Percentiles rank a stretch among this genome's conserved stretches.
phyloP scores from a whole-genome alignment of 2,329 filamentous ascomycete species.

The Achaetomium macrosporum region DNA sequence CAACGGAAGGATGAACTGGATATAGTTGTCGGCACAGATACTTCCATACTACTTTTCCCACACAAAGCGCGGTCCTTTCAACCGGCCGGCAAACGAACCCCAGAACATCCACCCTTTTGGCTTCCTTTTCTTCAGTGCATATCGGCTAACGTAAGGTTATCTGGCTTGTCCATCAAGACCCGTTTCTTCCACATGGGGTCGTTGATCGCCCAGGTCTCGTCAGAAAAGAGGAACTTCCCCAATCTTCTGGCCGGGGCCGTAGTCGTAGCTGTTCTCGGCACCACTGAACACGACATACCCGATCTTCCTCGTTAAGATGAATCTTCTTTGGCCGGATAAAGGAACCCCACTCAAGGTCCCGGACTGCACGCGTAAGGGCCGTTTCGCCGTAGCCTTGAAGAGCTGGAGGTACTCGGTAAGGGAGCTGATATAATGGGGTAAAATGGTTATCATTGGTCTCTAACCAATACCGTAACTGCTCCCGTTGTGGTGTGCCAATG shows the following conservation, averaged over 20 bases:
- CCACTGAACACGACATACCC: neutral
- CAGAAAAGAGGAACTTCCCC: slow-evolving; percentile 1
- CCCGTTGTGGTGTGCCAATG: neutral
- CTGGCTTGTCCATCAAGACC: neutral
- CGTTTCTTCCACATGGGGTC: slow-evolving; percentile 7
- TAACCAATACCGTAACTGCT: neutral
- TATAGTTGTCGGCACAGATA: slow-evolving; percentile 1
- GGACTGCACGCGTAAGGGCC: neutral
- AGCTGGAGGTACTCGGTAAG: neutral
- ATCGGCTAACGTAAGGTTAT: neutral
- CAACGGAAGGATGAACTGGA: neutral
- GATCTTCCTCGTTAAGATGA: neutral
- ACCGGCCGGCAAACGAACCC: neutral
- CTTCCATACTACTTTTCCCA: slow-evolving; percentile 10
- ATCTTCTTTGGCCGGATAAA: neutral
- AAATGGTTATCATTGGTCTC: neutral
- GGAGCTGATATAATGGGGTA: neutral
- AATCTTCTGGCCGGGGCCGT: slow-evolving; percentile 2
- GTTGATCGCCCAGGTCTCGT: slow-evolving; percentile 6
- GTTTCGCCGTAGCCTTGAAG: neutral
- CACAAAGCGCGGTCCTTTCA: neutral
- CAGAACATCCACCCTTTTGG: slow-evolving; percentile 8
- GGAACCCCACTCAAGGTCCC: neutral
- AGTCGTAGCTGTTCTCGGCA: neutral
- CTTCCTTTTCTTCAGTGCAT: neutral